phyloP scores from a whole-genome alignment of 2,329 filamentous ascomycete genomes.

The Aureobasidium subglaciale region DNA sequence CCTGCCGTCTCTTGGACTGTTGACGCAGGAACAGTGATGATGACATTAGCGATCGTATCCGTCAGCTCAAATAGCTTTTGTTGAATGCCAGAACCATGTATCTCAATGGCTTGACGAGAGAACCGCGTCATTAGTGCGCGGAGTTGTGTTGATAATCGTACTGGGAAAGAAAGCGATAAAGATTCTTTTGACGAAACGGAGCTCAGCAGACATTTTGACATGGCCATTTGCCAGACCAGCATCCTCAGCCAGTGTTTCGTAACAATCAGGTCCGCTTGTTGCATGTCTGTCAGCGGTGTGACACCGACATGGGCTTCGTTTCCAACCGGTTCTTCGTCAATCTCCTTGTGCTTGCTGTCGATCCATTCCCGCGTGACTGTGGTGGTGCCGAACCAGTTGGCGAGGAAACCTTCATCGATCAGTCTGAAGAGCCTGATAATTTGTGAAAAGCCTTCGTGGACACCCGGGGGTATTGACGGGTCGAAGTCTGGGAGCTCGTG shows the following conservation, averaged over 20 bases:
- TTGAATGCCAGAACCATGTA: constrained; percentile 51
- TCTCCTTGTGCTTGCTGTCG: constrained; percentile 39
- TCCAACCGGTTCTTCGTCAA: constrained; percentile 31
- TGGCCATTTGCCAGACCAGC: constrained; percentile 44
- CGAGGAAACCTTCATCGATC: constrained; percentile 39
- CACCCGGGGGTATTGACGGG: constrained; percentile 30
- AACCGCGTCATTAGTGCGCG: constrained; percentile 37
- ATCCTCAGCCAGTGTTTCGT: constrained; percentile 45
- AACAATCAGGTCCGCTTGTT: constrained; percentile 44
- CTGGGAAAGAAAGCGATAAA: constrained; percentile 39
- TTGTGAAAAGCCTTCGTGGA: constrained; percentile 39
- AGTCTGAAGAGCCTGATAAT: constrained; percentile 41
- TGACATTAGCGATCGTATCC: constrained; percentile 52
- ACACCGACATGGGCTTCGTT: constrained; percentile 14
- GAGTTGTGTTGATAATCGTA: constrained; percentile 38
- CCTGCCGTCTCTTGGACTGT: constrained; percentile 41
- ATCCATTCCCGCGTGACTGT: constrained; percentile 37
- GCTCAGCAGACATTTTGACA: constrained; percentile 41
- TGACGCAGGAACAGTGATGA: constrained; percentile 44
- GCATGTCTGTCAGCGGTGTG: constrained; percentile 32
- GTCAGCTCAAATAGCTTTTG: constrained; percentile 56
- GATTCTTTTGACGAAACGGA: constrained; percentile 23
- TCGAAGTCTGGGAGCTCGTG: constrained; percentile 35
- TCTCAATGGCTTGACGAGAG: constrained; percentile 42
- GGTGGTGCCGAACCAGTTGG: constrained; percentile 33